Percentiles rank a stretch among this genome's conserved stretches.
These are phyloP conservation scores for Talaromyces sp. DNA, from an alignment of 2,329 filamentous ascomycete genomes.

Conservation along the genomic window DNA sequence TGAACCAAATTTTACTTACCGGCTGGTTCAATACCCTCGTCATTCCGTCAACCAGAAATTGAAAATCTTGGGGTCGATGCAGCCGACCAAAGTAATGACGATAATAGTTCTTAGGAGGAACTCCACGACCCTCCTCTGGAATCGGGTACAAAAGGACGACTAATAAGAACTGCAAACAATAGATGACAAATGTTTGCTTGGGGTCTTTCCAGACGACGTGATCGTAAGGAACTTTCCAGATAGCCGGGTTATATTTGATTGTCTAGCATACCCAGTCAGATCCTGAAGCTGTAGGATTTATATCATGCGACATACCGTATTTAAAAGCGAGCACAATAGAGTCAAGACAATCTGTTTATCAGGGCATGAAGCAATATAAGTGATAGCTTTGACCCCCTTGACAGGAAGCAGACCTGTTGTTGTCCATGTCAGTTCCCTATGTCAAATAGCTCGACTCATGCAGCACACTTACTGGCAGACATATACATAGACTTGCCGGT, in stretches of 20 bases:
- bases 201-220: slow-evolving; percentile 86
- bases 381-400: slow-evolving; percentile 76
- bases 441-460: background rate
- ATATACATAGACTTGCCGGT: slow-evolving; percentile 92
- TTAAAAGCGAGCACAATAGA: slow-evolving; percentile 83
- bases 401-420: slow-evolving; percentile 62
- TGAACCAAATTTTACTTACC: slow-evolving; percentile 27
- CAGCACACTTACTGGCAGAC: slow-evolving; percentile 56
- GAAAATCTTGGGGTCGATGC: slow-evolving; percentile 92
- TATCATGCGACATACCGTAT: slow-evolving; percentile 62
- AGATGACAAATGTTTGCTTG: slow-evolving; percentile 84
- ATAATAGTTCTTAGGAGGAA: slow-evolving; percentile 81
- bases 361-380: slow-evolving; percentile 78
- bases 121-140: slow-evolving; percentile 63
- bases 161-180: slow-evolving; percentile 85
- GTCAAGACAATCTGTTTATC: slow-evolving; percentile 92
- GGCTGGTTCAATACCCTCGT: slow-evolving; percentile 87
- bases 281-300: background rate
- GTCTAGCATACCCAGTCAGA: slow-evolving; percentile 45
- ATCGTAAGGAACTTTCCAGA: slow-evolving; percentile 91
- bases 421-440: background rate
- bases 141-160: slow-evolving; percentile 81
- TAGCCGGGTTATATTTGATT: slow-evolving; percentile 90
- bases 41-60: slow-evolving; percentile 95
- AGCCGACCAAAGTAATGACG: slow-evolving; percentile 86